A percentile compares a stretch with the other conserved stretches of the same genome.
phyloP scores from a whole-genome alignment of 805 yeast genomes.

The Lipomyces lipofer region DNA sequence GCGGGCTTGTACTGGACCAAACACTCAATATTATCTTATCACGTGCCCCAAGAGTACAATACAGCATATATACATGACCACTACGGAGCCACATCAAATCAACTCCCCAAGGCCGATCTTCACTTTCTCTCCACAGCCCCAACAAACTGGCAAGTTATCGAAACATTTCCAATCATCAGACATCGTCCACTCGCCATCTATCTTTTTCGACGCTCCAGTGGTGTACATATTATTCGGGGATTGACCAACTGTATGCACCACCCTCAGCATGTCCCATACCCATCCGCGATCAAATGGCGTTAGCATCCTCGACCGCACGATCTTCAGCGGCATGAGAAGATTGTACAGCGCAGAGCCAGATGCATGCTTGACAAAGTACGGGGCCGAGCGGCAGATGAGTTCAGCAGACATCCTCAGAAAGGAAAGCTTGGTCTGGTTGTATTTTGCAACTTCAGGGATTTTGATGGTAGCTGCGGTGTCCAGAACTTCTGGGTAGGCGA shows the following conservation, averaged over 20 bases:
- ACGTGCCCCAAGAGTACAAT: no score
- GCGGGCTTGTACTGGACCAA: no score
- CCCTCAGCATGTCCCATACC: conserved; percentile 5
- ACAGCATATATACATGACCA: no score
- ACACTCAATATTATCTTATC: no score
- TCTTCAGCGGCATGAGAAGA: conserved; percentile 1
- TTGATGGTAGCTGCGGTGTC: background rate
- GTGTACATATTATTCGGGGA: background rate
- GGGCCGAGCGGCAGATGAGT: conserved; percentile 8
- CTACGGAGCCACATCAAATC: no score
- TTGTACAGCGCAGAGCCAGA: background rate
- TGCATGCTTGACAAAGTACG: background rate
- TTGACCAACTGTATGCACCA: conserved; percentile 1
- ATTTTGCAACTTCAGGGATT: background rate
- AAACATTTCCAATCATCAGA: conserved; percentile 9
- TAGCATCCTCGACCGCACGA: background rate
- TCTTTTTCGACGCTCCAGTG: background rate
- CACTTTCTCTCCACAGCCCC: conserved; percentile 15
- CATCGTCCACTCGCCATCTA: no score
- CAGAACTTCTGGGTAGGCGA: background rate
- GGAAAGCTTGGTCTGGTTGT: background rate
- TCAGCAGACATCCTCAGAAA: background rate
- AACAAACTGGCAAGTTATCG: conserved; percentile 1
- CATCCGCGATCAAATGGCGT: conserved; percentile 10
- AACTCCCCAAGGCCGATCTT: no score